A percentile compares a stretch with the other conserved stretches of the same genome.
These are phyloP conservation scores for Cornus kousa DNA, from an alignment of 148 eudicot species.

Conservation along the genomic window DNA sequence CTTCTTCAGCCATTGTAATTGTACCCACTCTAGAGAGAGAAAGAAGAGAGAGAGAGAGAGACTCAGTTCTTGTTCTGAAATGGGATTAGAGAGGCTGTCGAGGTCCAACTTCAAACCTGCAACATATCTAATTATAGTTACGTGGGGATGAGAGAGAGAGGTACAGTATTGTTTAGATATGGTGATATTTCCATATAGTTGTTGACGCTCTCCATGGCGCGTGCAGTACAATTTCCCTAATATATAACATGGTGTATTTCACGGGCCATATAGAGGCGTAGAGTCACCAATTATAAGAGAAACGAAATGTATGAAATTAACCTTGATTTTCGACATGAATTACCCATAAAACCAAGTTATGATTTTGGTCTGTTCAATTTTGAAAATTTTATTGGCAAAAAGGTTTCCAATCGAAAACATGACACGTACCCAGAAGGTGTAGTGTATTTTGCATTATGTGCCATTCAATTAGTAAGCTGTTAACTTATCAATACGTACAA, in stretches of 20 bases:
- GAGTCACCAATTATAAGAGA: not conserved
- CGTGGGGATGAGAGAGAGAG: not conserved
- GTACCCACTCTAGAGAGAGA: slow-evolving; percentile 1
- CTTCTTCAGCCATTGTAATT: slow-evolving; percentile 24
- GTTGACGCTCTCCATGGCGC: not conserved
- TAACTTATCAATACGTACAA: too few species aligned
- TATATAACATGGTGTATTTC: not conserved
- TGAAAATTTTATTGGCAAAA: too few species aligned
- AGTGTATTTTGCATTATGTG: too few species aligned
- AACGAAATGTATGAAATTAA: not conserved
- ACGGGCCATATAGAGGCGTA: not conserved
- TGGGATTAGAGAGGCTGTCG: slow-evolving; percentile 16
- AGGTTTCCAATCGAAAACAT: too few species aligned
- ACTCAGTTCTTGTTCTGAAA: not conserved
- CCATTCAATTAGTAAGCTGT: too few species aligned
- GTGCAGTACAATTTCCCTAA: not conserved
- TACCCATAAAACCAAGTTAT: not conserved
- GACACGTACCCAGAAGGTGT: too few species aligned
- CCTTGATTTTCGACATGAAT: slow-evolving; percentile 4
- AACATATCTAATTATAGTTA: slow-evolving; percentile 37
- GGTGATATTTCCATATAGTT: not conserved
- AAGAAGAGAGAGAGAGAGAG: slow-evolving; percentile 15
- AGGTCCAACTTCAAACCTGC: slow-evolving; percentile 62
- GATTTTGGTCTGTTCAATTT: not conserved
- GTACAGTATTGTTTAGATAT: not conserved